A percentile compares a stretch with the other conserved stretches of the same genome.
Conservation (phyloP, 345 rosid genomes). For the Hibiscus syriacus region DNA sequence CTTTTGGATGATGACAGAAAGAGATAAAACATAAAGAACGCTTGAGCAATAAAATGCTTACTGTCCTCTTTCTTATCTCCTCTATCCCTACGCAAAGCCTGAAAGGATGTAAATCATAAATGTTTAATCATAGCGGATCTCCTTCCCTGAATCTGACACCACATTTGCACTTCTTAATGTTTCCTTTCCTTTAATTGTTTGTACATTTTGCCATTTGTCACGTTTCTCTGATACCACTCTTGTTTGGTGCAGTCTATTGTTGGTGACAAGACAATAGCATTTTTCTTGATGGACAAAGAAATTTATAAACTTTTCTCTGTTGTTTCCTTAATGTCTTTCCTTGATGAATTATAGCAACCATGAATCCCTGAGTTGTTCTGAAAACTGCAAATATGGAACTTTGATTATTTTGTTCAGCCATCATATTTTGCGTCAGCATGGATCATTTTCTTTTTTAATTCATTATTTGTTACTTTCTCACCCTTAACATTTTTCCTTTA, state of each 20-base stretch:
- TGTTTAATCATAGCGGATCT: too few relatives aligned
- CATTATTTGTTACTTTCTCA: neutral
- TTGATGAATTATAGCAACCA: neutral
- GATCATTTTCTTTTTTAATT: neutral
- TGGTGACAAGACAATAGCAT: constrained; percentile 73
- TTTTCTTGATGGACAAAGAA: constrained; percentile 62
- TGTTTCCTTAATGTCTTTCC: neutral
- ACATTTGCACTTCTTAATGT: neutral
- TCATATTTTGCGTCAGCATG: neutral
- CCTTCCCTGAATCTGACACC: neutral
- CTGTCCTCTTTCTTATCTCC: too few relatives aligned
- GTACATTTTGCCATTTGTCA: neutral
- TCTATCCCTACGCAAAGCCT: neutral
- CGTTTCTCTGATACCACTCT: constrained; percentile 10
- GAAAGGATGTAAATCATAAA: too few relatives aligned
- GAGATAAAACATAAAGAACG: neutral
- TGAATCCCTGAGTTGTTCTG: neutral
- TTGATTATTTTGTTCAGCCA: constrained; percentile 1
- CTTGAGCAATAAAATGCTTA: neutral
- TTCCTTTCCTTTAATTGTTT: neutral
- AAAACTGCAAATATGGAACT: neutral
- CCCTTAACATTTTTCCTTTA: neutral
- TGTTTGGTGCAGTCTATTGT: constrained; percentile 55
- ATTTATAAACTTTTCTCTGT: constrained; percentile 15
- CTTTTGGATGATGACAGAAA: neutral